Base-by-base conservation (phyloP, 2,329 filamentous ascomycete genomes). In the Exserohilum turcica region DNA sequence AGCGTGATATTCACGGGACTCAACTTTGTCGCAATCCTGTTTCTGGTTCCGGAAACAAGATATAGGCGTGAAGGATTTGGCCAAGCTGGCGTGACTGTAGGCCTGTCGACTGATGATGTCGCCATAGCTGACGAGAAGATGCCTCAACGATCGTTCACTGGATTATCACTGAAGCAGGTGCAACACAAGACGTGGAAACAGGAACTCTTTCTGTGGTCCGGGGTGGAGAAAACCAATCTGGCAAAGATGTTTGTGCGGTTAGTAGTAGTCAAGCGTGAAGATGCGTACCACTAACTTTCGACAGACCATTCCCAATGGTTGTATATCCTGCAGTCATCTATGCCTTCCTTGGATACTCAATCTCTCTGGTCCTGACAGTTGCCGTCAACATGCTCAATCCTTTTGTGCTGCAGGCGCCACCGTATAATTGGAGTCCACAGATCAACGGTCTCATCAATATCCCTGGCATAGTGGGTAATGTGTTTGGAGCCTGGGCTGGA, bases 401-500 rank as follows among this genome's bases (percentile, higher is more conserved):
- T 2, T 77, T 76, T 53, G 63, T 76, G n/a, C 61, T 76, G 13
- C 70, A 76, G 60, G 74, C 74, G 1, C 72, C 73, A 4, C 74
- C 74, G 2, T 76, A 76, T 56, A 71, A 62, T 35, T 76, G 69
- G 65, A 60, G 57, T 3, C 66, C 74, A 5, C 57, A 67, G 24
- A 66, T 76, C 42, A 75, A 74, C 39, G 74, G 74, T 12, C 59
- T 77, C 18, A 74, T 76, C 60, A 76, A 76, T 40, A 75, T 77
- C 29, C 72, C 74, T 13, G 74, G 68, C 3, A 46, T 77, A 2
- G 39, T 80, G 15, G 79, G 79, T 9, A 79, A 80, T 46, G 28
- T 80, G 2, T 53, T 74, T 31, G 78, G 78, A 4, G 70, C 76
- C 24, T 76, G 68, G 49, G 67, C 74, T 3, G 78, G 79, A 18